Base-by-base conservation (phyloP, 805 yeast genomes). In the Pachysolen tannophilus region DNA sequence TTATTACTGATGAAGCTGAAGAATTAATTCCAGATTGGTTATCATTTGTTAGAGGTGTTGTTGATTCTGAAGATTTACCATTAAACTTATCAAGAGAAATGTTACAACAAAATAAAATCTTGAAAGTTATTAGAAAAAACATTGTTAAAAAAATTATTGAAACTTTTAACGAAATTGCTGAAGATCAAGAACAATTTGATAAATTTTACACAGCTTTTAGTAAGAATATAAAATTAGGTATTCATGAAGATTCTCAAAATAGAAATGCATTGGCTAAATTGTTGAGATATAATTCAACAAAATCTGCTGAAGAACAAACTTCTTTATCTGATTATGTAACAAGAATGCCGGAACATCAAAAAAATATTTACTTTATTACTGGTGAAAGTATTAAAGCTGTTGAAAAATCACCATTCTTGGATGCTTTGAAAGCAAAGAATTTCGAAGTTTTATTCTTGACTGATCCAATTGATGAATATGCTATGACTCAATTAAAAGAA, bases 381-480 rank as follows among this genome's bases (percentile, higher is more conserved):
- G 99, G 98, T 82, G 98, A 92, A 75, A 77, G 94, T 43, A 65
- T 85, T 62, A 90, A 92, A 80, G 86, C 95, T 52, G 95, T 92
- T 56, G 97, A 92, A 77, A 86, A 86, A 69, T 90, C 97, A 52
- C 99, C 99, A 68, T 92, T 92, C 84, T 79, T 92, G 67, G 97
- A 92, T 58, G 97, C 94, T 50, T 80, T 90, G 68, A 92, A 88
- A 78, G 95, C 95, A 52, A 94, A 92, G 80, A 82, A 85, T 74
- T 92, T 92, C 55, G 99, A 92, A 75, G 98, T 92, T 45, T 76
- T 92, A 63, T 92, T 81, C 86, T 69, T 92, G 63, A 94, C 82
- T 70, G 99, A 92, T 69, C 98, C 99, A 70, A 92, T 92, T 67
- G 99, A 92, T 61, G 99, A 92, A 75, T 92, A 92, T 64, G 97